phyloP scores from a whole-genome alignment of 805 yeast species.

The Candida maesae region DNA sequence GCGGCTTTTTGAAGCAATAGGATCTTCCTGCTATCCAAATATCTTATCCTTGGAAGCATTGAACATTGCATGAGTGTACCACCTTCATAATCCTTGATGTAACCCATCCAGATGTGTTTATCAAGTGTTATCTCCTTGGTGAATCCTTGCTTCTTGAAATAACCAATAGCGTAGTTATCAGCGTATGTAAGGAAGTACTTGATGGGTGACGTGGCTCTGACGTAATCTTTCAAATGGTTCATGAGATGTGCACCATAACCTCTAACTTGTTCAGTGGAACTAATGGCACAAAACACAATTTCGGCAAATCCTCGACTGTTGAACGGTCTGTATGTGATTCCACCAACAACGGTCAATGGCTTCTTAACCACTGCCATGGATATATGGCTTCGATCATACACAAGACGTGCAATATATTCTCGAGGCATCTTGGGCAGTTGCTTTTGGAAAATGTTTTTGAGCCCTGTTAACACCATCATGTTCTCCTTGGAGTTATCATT shows the following conservation, averaged over 20 bases:
- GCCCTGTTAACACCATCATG: slow-evolving; percentile 88
- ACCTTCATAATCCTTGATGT: slow-evolving; percentile 97
- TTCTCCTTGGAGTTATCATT: slow-evolving; percentile 87
- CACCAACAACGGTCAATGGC: slow-evolving; percentile 95
- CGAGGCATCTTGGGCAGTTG: slow-evolving; percentile 99
- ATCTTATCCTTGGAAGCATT: slow-evolving; percentile 85
- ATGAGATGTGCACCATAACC: slow-evolving; percentile 98
- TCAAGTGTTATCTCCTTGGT: slow-evolving; percentile 91
- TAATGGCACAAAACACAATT: slow-evolving; percentile 96
- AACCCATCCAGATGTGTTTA: slow-evolving; percentile 92
- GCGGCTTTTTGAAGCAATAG: slow-evolving; percentile 89
- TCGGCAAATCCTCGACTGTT: slow-evolving; percentile 91
- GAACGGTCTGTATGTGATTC: slow-evolving; percentile 94
- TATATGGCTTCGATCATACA: slow-evolving; percentile 89
- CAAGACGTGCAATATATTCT: slow-evolving; percentile 91
- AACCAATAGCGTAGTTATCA: slow-evolving; percentile 98
- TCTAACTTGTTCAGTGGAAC: slow-evolving; percentile 95
- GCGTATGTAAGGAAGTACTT: slow-evolving; percentile 92
- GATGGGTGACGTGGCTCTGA: slow-evolving; percentile 79
- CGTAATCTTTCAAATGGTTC: slow-evolving; percentile 97
- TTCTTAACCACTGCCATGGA: slow-evolving; percentile 95
- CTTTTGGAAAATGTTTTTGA: slow-evolving; percentile 93
- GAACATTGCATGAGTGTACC: slow-evolving; percentile 98
- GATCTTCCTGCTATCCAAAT: slow-evolving; percentile 84
- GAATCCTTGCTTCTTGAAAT: slow-evolving; percentile 97